Conservation (phyloP, 1,139 yeast species). For the Taphrina flavorubra region DNA sequence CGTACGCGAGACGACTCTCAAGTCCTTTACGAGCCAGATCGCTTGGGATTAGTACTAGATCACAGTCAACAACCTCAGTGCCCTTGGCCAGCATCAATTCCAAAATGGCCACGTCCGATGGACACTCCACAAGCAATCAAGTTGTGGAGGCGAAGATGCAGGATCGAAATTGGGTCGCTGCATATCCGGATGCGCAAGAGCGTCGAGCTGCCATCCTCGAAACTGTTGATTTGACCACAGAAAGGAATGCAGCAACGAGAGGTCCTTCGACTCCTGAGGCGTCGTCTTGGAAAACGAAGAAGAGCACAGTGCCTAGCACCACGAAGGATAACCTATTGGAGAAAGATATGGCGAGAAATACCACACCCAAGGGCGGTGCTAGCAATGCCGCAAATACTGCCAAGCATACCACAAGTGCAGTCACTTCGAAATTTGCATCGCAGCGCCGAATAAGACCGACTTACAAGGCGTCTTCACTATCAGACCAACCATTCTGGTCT, state of each 20-base stretch:
- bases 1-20: not conserved
- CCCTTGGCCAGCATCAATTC: not conserved
- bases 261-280: not conserved
- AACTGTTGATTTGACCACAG: not conserved
- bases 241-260: not conserved
- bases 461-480: not conserved
- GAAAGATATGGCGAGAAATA: not conserved
- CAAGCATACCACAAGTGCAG: too few species aligned
- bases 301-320: not conserved
- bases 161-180: constrained; percentile 23
- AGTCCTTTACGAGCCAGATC: not conserved
- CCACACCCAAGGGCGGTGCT: not conserved
- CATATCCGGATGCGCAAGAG: constrained; percentile 19
- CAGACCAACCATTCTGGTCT: constrained; percentile 4
- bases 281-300: not conserved
- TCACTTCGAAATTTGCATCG: not conserved
- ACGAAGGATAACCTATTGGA: not conserved
- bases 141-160: not conserved
- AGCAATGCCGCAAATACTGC: too few species aligned
- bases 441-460: not conserved
- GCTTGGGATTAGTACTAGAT: not conserved
- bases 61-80: not conserved
- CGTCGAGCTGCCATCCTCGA: constrained; percentile 4
- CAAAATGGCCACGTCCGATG: not conserved
- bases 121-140: not conserved